Base-by-base conservation (phyloP, 176 grass and related monocot species). In the Zizania latifolia region DNA sequence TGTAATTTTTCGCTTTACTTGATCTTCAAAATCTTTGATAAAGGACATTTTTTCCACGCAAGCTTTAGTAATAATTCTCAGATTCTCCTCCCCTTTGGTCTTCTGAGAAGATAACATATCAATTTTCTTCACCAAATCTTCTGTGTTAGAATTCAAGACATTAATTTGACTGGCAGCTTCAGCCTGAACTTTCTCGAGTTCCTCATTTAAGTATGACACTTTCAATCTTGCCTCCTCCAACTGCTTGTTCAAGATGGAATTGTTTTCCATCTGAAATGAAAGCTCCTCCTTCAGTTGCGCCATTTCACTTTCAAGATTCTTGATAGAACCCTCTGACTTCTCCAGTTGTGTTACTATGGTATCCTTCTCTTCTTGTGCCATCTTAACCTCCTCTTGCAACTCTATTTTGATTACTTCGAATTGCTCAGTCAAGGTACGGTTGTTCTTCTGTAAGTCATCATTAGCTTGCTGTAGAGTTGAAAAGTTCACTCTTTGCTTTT, bases 21-120 rank as follows among this genome's bases (percentile, higher is more conserved):
- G 83, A 22, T 89, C 83, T 81, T 93, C 90, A 19, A 90, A 71
- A 7, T 82, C 75, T 22, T 82, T 76, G 79, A 85, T 58, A 15
- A 74, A 83, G 27, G 77, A 44, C 37, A 82, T 55, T 34, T 76
- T 90, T 78, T 70, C 68, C 17, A 26, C 61, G 41, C 79, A 90
- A 80, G 69, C 33, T 36, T 70, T 65, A 50, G 82, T 81, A 58
- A 88, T 79, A 86, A 19, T 63, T 79, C 84, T 90, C 77, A 93
- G 16, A 72, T 86, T 41, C 9, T 86, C 70, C 83, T 93, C 76
- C 33, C 86, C 28, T 71, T 79, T 74, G 15, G 43, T 68, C 34
- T 93, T 90, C 66, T 90, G 57, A 71, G 62, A 75, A 63, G 68
- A 83, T 31, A 97, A 45, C 68, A 55, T 45, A 70, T 61, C 64